phyloP scores from a whole-genome alignment of 1,284 basidiomycete species.

The Puccinia novopanici region DNA sequence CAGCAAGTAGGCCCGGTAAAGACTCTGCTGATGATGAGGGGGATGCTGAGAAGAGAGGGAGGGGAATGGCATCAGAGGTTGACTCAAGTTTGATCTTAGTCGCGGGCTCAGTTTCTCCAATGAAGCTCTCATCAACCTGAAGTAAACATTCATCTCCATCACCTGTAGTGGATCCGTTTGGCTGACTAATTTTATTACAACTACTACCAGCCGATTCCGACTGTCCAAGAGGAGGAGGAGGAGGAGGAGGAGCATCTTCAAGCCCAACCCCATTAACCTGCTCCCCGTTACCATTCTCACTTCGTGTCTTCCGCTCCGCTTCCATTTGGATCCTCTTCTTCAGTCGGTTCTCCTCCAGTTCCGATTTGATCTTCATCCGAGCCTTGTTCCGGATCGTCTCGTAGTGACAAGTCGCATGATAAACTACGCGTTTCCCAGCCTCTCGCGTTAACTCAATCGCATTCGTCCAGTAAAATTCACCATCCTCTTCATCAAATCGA shows the following conservation, averaged over 20 bases:
- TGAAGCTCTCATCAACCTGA: conserved; percentile 25
- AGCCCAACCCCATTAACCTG: not conserved
- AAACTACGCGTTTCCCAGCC: conserved; percentile 8
- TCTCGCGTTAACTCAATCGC: conserved; percentile 24
- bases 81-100: conserved; percentile 25
- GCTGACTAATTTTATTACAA: not conserved
- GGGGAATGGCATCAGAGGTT: not conserved
- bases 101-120: conserved; percentile 6
- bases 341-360: conserved; percentile 30
- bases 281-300: not conserved
- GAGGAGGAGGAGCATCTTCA: not conserved
- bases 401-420: conserved; percentile 49
- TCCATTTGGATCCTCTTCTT: conserved; percentile 19
- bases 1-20: not conserved
- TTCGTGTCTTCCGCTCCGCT: not conserved
- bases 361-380: conserved; percentile 31
- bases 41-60: not conserved
- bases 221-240: not conserved
- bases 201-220: not conserved
- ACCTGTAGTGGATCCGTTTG: not conserved
- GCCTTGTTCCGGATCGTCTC: conserved; percentile 48
- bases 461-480: conserved; percentile 49
- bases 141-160: conserved; percentile 23
- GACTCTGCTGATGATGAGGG: not conserved
- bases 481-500: conserved; percentile 49